Evolutionary conservation across 2,329 filamentous ascomycete species (phyloP).

Genomic region (Phialophora verrucosa): DNA sequence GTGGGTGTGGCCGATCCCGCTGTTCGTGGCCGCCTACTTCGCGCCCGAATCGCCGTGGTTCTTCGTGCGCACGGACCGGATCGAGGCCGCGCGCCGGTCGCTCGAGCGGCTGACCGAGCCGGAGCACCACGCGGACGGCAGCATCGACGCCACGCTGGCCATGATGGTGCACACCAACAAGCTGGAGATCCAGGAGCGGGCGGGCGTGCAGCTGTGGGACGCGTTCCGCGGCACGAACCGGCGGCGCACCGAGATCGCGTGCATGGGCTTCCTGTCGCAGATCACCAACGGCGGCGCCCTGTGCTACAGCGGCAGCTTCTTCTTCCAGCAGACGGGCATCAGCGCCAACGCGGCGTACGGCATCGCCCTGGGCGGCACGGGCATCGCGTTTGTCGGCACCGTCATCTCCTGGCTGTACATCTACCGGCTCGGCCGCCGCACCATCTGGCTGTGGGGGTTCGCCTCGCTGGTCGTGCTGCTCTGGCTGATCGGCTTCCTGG

Average conservation of each 20-base stretch:
- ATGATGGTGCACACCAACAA: slow-evolving; percentile 51
- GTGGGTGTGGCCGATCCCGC: slow-evolving; percentile 39
- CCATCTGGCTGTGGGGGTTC: slow-evolving; percentile 46
- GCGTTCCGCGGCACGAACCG: slow-evolving; percentile 43
- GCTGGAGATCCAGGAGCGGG: slow-evolving; percentile 39
- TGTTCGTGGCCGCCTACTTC: slow-evolving; percentile 33
- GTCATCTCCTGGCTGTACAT: slow-evolving; percentile 45
- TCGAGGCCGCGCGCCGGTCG: slow-evolving; percentile 44
- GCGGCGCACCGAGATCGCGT: slow-evolving; percentile 52
- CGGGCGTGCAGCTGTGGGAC: slow-evolving; percentile 41
- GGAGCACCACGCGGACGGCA: slow-evolving; percentile 42
- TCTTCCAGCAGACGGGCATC: slow-evolving; percentile 60
- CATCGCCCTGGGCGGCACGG: slow-evolving; percentile 65
- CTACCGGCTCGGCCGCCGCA: slow-evolving; percentile 43
- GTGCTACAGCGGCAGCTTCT: slow-evolving; percentile 42
- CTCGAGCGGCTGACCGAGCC: slow-evolving; percentile 42
- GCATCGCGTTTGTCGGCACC: slow-evolving; percentile 66
- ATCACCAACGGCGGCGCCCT: slow-evolving; percentile 43
- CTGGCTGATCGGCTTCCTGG: slow-evolving; percentile 43
- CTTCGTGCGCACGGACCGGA: slow-evolving; percentile 46
- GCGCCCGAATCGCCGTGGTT: slow-evolving; percentile 41
- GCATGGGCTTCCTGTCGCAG: slow-evolving; percentile 46
- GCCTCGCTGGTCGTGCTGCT: slow-evolving; percentile 42
- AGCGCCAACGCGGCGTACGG: slow-evolving; percentile 57
- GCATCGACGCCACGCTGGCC: slow-evolving; percentile 43